Evolutionary conservation across 495 filamentous ascomycete genomes (phyloP).

Genomic region (Aspergillus ostianus): DNA sequence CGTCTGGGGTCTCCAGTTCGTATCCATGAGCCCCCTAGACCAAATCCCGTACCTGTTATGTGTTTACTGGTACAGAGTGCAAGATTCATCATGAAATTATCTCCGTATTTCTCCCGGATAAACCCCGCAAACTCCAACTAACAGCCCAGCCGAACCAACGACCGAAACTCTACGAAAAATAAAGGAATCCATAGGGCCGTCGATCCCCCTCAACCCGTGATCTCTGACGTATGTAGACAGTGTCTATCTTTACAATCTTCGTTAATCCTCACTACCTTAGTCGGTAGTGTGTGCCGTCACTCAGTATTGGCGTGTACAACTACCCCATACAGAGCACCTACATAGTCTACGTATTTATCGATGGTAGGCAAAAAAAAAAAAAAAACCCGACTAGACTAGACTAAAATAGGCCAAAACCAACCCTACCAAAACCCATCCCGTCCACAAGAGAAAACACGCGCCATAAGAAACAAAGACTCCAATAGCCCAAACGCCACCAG

Average conservation of each 20-base stretch:
- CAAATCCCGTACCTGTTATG: too few relatives aligned
- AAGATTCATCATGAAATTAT: background rate
- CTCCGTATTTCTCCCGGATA: background rate
- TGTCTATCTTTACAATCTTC: background rate
- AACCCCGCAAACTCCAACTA: background rate
- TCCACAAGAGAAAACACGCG: too few relatives aligned
- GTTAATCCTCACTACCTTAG: background rate
- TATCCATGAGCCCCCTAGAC: too few relatives aligned
- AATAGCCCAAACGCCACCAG: too few relatives aligned
- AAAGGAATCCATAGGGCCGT: background rate
- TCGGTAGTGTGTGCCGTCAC: background rate
- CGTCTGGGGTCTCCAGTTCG: background rate
- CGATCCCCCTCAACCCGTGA: background rate
- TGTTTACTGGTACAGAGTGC: too few relatives aligned
- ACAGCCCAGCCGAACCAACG: too few relatives aligned
- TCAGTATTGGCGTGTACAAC: background rate
- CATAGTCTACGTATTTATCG: background rate
- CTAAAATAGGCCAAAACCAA: too few relatives aligned
- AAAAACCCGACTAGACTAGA: too few relatives aligned
- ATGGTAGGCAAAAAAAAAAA: too few relatives aligned
- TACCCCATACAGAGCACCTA: too few relatives aligned
- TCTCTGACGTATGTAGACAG: background rate
- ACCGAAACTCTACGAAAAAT: background rate
- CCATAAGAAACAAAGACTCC: too few relatives aligned
- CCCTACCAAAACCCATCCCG: too few relatives aligned